Base-by-base conservation (phyloP, 139 green algal species). In the Chlorella vulgaris region DNA sequence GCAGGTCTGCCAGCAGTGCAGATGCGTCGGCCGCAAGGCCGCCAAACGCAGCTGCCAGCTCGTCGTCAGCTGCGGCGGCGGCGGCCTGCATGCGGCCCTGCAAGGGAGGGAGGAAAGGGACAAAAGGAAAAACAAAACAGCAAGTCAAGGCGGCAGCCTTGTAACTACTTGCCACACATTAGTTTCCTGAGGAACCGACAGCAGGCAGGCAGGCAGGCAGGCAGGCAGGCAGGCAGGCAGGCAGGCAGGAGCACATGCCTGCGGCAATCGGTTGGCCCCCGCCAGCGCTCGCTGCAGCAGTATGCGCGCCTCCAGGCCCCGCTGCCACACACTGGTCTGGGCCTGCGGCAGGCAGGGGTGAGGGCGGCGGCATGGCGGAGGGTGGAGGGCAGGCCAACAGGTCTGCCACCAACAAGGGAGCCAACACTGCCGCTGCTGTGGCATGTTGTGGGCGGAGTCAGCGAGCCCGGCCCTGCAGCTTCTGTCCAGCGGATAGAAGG, bases 221-320 rank as follows among this genome's bases (percentile, higher is more conserved):
- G n/a, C n/a, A n/a, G n/a, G 28, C 61, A 69, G n/a, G 21, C 10
- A 24, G 10, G n/a, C 21, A 19, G 31, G 21, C 28, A 8, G 13
- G 61, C 33, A 42, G 29, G 24, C 19, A 13, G n/a, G 43, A 29
- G 55, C 55, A n/a, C 50, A 4, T 47, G 39, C 76, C 75, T 65
- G 55, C 21, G 90, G 90, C 67, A 94, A 74, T 1, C 83, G 74
- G 69, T 93, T 89, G 74, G 74, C 84, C 2, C 78, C 87, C 22
- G 76, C 69, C 53, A 95, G 60, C 28, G 74, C 83, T 13, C 76
- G 68, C 85, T 96, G 93, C 62, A 96, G 84, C 62, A 92, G 84
- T 51, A 97, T 97, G 71, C 93, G 91, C 38, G 82, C 7, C 82
- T 95, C 90, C 38, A 97, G 84, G 26, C 85, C 76, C 0, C 84